phyloP scores from a whole-genome alignment of 176 grass and related monocot species.

The Triticum timopheevii region DNA sequence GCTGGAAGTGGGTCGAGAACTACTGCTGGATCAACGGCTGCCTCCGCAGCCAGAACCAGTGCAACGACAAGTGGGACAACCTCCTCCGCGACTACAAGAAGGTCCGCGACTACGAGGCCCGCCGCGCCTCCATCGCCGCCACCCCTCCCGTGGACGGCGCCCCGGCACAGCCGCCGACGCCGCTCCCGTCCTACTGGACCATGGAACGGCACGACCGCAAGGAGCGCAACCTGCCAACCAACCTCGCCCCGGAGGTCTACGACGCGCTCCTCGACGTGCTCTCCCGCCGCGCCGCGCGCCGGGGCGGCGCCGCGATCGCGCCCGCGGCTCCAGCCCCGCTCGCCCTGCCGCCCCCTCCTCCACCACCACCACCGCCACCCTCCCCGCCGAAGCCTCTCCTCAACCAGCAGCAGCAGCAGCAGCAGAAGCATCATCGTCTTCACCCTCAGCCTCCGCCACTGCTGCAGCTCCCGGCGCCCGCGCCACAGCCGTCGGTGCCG shows the following conservation, averaged over 20 bases:
- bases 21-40: constrained; percentile 96
- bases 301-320: constrained; percentile 43
- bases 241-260: constrained; percentile 81
- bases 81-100: constrained; percentile 99
- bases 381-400: constrained; percentile 29
- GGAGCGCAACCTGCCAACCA: constrained; percentile 87
- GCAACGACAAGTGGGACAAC: constrained; percentile 99
- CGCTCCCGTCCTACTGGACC: constrained; percentile 67
- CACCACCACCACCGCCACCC: background rate
- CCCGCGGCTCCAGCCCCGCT: constrained; percentile 9
- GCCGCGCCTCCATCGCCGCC: background rate
- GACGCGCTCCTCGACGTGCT: constrained; percentile 85
- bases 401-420: background rate
- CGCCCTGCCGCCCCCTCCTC: constrained; percentile 31
- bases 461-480: background rate
- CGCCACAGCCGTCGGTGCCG: background rate
- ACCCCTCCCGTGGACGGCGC: background rate
- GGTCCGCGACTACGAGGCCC: constrained; percentile 87
- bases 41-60: constrained; percentile 98
- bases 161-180: background rate
- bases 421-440: background rate
- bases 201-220: constrained; percentile 94
- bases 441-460: background rate
- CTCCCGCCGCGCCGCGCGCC: constrained; percentile 62
- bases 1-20: constrained; percentile 99